Evolutionary conservation across 176 grass and related monocot species (phyloP), one percentile per base, ranked within the genome.

Genomic region (Ensete ventricosum): DNA sequence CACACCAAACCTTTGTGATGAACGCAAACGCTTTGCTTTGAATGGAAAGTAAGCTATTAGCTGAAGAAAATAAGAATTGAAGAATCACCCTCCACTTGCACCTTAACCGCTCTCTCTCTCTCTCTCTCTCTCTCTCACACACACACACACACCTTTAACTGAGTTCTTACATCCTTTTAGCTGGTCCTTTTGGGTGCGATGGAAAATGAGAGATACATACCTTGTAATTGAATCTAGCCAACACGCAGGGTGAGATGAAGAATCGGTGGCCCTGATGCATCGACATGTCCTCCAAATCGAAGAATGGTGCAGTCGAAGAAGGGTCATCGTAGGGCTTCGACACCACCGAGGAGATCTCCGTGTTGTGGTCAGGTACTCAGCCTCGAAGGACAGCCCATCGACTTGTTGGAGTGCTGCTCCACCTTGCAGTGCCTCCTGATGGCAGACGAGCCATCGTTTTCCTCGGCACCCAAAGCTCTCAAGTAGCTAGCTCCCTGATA

Each of bases 321-420:
- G 19, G 26, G 50, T 87, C 76, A 26, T 78, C 76, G 21, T 19
- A 78, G 2, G 75, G 80, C 75, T 78, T 67, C 21, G 80, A 82
- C 53, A 69, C 24, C 29, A 81, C 90, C 23, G 93, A 97, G 4
- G 90, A 93, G 66, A 97, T 97, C 85, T 97, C 90, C 34, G 87
- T 79, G 82, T 23, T 86, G 16, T 76, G 80, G 59, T 75, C 76
- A 63, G 83, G 83, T 77, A 60, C 70, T 83, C 53, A 64, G 19
- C 5, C 50, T 54, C 0, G 62, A 84, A 13, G 48, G 59, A 49
- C 62, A 64, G 48, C 78, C 81, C 78, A 84, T 81, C 1, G 76
- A 85, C 12, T 68, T 50, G 50, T 55, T 78, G 20, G 76, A 65
- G 76, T 27, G 51, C 50, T 78, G 76, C 76, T 78, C 76, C 50